Evolutionary conservation across 352 stramenopile species (phyloP).

Genomic region (Lagenidium giganteum): DNA sequence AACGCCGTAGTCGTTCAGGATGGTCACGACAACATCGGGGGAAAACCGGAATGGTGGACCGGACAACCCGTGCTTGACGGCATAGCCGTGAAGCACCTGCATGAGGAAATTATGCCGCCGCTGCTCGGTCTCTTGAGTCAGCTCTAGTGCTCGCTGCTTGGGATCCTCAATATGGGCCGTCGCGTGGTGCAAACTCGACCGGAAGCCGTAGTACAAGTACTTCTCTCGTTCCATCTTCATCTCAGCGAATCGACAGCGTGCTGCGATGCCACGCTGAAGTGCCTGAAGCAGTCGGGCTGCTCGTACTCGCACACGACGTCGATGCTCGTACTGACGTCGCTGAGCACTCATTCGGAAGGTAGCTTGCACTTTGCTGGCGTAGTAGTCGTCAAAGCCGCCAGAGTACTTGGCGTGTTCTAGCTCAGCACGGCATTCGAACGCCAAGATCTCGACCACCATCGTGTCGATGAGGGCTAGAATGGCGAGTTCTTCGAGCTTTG

Average conservation of each 20-base stretch:
- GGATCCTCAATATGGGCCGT: conserved; percentile 38
- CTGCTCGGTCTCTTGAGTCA: conserved; percentile 33
- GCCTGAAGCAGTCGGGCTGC: conserved; percentile 63
- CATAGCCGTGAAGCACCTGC: conserved; percentile 57
- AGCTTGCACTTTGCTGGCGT: conserved; percentile 67
- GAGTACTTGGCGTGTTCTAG: conserved; percentile 52
- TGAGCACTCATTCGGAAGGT: conserved; percentile 66
- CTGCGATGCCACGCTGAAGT: conserved; percentile 57
- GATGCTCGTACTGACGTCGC: conserved; percentile 40
- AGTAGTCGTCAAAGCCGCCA: conserved; percentile 54
- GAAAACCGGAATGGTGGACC: conserved; percentile 32
- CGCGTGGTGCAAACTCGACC: conserved; percentile 45
- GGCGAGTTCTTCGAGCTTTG: conserved; percentile 43
- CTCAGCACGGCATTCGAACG: conserved; percentile 45
- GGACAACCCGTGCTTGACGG: conserved; percentile 28
- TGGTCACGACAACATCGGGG: conserved; percentile 20
- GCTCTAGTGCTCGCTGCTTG: conserved; percentile 21
- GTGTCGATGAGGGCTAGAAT: conserved; percentile 50
- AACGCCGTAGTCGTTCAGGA: conserved; percentile 58
- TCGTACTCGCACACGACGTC: conserved; percentile 35
- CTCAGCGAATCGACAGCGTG: conserved; percentile 40
- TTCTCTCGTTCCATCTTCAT: conserved; percentile 56
- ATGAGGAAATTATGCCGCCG: conserved; percentile 57
- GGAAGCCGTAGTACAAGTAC: conserved; percentile 63
- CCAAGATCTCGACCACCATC: conserved; percentile 49